These are phyloP conservation scores for Coemansia asiatica DNA, from an alignment of 192 early-diverging fungal species.

Conservation along the genomic window DNA sequence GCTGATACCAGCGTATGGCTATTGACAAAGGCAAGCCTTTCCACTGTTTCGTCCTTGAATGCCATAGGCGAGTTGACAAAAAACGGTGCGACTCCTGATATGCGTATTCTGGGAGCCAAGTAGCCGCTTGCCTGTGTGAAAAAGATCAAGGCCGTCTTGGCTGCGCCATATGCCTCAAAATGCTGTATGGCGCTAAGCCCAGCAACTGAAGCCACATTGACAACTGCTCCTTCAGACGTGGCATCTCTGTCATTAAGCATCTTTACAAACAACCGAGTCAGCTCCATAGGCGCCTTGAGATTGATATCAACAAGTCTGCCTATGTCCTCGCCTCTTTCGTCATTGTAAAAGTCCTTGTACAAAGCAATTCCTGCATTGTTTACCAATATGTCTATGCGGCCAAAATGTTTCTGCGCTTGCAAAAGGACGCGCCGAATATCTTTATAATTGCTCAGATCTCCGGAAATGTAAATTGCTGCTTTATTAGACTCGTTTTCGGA, in stretches of 20 bases:
- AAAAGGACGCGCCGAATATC: slow-evolving; percentile 25
- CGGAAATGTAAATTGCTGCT: slow-evolving; percentile 11
- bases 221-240: slow-evolving; percentile 14
- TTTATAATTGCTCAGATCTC: slow-evolving; percentile 9
- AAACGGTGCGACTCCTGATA: slow-evolving; percentile 28
- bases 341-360: slow-evolving; percentile 14
- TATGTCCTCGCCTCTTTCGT: slow-evolving; percentile 10
- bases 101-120: slow-evolving; percentile 27
- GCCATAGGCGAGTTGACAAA: slow-evolving; percentile 36
- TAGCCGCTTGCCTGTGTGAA: slow-evolving; percentile 23
- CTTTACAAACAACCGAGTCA: slow-evolving; percentile 17
- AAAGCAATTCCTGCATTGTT: slow-evolving; percentile 46
- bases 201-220: slow-evolving; percentile 25
- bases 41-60: not conserved
- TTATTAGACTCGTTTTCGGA: not conserved
- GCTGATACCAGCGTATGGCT: slow-evolving; percentile 9
- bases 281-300: slow-evolving; percentile 20
- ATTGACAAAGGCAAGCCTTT: not conserved
- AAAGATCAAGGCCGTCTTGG: slow-evolving; percentile 28
- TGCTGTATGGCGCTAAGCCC: slow-evolving; percentile 11
- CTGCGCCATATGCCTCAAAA: slow-evolving; percentile 28
- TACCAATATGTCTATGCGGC: slow-evolving; percentile 38
- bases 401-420: slow-evolving; percentile 18
- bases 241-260: slow-evolving; percentile 6
- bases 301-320: slow-evolving; percentile 16